Conservation (phyloP, 768 basidiomycete genomes). For the Panaeolus papilionaceus region DNA sequence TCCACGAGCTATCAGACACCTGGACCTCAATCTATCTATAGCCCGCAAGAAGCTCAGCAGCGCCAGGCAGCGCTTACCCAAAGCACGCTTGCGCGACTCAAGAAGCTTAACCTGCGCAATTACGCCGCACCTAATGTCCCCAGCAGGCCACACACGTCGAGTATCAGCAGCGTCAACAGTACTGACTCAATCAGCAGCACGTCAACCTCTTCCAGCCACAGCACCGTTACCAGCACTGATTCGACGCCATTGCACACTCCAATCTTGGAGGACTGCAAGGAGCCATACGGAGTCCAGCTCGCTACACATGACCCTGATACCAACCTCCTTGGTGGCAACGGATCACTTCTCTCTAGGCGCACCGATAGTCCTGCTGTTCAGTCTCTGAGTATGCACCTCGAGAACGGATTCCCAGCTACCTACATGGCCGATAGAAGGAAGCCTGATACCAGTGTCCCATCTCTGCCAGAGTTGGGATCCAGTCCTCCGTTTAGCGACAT, state of each 20-base stretch:
- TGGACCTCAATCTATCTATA: conserved; percentile 14
- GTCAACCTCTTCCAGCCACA: conserved; percentile 16
- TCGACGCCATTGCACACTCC: conserved; percentile 33
- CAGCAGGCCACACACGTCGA: neutral
- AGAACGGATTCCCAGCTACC: neutral
- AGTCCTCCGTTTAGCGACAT: conserved; percentile 40
- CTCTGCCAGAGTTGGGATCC: conserved; percentile 30
- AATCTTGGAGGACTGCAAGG: conserved; percentile 6
- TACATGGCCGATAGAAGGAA: conserved; percentile 1
- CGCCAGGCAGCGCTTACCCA: conserved; percentile 37
- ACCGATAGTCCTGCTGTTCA: too few relatives aligned
- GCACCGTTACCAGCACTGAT: conserved; percentile 21
- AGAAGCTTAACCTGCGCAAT: conserved; percentile 52
- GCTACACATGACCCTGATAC: neutral
- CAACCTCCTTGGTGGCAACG: neutral
- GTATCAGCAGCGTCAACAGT: conserved; percentile 3
- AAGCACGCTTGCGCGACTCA: conserved; percentile 39
- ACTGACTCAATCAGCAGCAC: conserved; percentile 8
- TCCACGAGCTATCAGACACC: conserved; percentile 14
- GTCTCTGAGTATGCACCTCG: conserved; percentile 18
- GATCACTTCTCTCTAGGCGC: neutral
- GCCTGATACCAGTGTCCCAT: neutral
- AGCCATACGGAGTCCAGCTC: neutral
- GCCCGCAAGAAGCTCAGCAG: conserved; percentile 21
- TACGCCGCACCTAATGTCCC: conserved; percentile 49